Evolutionary conservation across 164 flowering plant species (phyloP), one percentile per base, ranked within the genome.

Genomic region (Umbellularia californica): DNA sequence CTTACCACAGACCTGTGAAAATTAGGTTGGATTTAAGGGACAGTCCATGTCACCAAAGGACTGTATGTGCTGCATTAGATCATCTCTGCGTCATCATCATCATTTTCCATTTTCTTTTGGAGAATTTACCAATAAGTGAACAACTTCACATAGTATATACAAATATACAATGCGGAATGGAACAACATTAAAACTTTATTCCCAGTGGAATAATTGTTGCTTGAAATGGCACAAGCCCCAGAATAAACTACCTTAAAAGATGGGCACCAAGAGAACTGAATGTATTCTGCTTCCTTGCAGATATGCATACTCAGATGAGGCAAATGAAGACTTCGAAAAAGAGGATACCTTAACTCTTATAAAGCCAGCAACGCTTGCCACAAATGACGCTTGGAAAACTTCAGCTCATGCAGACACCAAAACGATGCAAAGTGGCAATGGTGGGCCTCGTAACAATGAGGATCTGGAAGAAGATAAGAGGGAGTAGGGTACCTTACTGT

Each of bases 391-490:
- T 27, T 76, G 80, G 65, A 73, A 30, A 51, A 25, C 58, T 20
- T 68, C 73, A 79, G 74, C 74, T 72, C 71, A 33, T 15, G 69
- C 79, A 12, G 97, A 86, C 35, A 65, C 83, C 41, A 84, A 76
- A 80, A 71, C 84, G 15, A 35, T 72, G 27, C 82, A 76, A 3
- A 78, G 74, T 50, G 63, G 71, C 58, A 83, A 81, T 69, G 84
- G 75, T 27, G 35, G 62, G 28, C 22, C 70, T 55, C 74, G 79
- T 9, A 77, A 79, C 65, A 87, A 60, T 64, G 87, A 58, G 55
- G 86, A 88, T 78, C 11, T 51, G 4, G 97, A 89, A 81, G 97
- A 90, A 89, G 97, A 92, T 72, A 93, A 95, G 75, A 93, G 83
- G 65, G 97, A 87, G 77, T 93, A 81, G 80, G 25, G 68, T 28